Evolutionary conservation across 1,284 basidiomycete genomes (phyloP), one percentile per base, ranked within the genome.

Genomic region (Cutaneotrichosporon spelunceum): DNA sequence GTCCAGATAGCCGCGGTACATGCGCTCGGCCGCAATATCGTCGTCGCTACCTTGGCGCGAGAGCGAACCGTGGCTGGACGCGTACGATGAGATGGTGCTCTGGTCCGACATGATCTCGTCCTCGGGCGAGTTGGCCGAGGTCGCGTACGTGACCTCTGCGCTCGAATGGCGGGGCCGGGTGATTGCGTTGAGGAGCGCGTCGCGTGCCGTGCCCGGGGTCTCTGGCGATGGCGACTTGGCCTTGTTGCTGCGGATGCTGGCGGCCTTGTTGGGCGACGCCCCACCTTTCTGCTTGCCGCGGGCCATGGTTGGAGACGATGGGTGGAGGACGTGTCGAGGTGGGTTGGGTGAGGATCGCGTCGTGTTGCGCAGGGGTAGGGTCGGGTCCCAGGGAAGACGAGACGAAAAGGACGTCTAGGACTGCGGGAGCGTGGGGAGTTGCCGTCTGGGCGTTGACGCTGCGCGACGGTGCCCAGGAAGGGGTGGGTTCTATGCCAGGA

Each of bases 1-100:
- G 52, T 73, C 72, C 53, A 76, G 65, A 56, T 77, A 77, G 29
- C 72, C 66, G 61, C 70, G 68, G 64, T 78, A 78, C 64, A 71
- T 60, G 66, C 70, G 70, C 4, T 70, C 71, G 23, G 75, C 50
- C 26, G 72, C 72, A 57, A 73, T 70, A 10, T 56, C 30, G 23
- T 73, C 73, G 39, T 60, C 52, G 30, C 57, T 58, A 7, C 53
- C 53, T 16, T 62, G 47, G 21, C 66, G 57, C 10, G 63, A 56
- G 7, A 57, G 45, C 23, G 60, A 57, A 23, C 55, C 55, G 8
- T 60, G 56, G 21, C 68, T 71, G 16, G 67, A 70, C 16, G 73
- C 71, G 56, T 75, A 78, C n/a, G 69, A 72, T 21, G 62, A 65
- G 58, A 74, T 68, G 13, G 73, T 77, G 49, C 69, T 72, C 45